These are phyloP conservation scores for Pyrenochaeta sp. DNA, from an alignment of 2,329 filamentous ascomycete species.

Conservation along the genomic window DNA sequence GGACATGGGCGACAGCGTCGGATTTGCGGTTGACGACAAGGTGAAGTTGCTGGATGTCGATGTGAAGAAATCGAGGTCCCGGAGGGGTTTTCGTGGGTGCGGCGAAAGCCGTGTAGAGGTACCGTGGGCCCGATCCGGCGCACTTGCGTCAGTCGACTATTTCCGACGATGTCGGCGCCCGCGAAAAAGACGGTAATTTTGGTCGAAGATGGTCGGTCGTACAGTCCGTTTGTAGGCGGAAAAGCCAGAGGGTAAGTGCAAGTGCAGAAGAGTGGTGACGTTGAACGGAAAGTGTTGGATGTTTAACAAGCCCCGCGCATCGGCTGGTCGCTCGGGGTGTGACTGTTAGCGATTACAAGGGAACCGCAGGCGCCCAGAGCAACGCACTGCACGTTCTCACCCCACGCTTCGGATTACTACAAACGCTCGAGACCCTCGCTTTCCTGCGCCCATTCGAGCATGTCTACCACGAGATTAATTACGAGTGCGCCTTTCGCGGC, in stretches of 20 bases:
- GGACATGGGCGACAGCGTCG: slow-evolving; percentile 64
- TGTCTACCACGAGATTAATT: neutral
- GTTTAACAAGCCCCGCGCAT: slow-evolving; percentile 27
- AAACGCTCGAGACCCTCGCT: slow-evolving; percentile 1
- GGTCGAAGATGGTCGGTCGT: neutral
- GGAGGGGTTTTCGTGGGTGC: slow-evolving; percentile 19
- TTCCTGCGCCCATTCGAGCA: slow-evolving; percentile 8
- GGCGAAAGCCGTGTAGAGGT: slow-evolving; percentile 20
- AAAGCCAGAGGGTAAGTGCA: slow-evolving; percentile 13
- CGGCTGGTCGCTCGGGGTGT: slow-evolving; percentile 13
- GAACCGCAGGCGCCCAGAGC: slow-evolving; percentile 12
- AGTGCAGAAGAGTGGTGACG: slow-evolving; percentile 28
- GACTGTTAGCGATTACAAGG: slow-evolving; percentile 20
- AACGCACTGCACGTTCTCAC: slow-evolving; percentile 2
- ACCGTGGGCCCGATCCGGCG: slow-evolving; percentile 17
- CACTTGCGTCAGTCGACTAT: slow-evolving; percentile 14
- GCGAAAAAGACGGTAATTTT: neutral
- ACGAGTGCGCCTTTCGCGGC: slow-evolving; percentile 4
- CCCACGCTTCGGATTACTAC: slow-evolving; percentile 14
- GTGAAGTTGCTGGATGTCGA: slow-evolving; percentile 21
- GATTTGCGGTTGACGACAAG: slow-evolving; percentile 14
- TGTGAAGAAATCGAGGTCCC: slow-evolving; percentile 19
- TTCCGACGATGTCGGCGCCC: neutral
- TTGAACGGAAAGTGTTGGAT: slow-evolving; percentile 15
- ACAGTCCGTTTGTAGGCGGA: slow-evolving; percentile 4